phyloP scores from a whole-genome alignment of 768 basidiomycete species.

The Leccinum subgranulosum region DNA sequence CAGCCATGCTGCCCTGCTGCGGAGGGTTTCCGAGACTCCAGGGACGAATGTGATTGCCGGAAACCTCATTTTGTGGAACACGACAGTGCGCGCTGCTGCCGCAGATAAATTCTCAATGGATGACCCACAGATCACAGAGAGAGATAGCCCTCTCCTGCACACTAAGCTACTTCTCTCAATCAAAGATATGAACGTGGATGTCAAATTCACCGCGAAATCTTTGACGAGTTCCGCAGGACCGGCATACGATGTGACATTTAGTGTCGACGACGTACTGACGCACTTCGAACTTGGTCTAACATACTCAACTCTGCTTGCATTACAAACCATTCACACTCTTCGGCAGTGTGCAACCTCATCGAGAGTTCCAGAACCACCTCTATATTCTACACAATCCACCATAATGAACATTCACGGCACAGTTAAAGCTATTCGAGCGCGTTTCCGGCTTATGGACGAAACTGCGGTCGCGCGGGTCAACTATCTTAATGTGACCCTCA shows the following conservation, averaged over 20 bases:
- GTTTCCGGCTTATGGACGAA: constrained; percentile 47
- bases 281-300: constrained; percentile 62
- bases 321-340: constrained; percentile 48
- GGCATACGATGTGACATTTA: constrained; percentile 42
- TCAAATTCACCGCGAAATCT: constrained; percentile 17
- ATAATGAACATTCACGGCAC: constrained; percentile 29
- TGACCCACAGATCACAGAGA: constrained; percentile 56
- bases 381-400: constrained; percentile 13
- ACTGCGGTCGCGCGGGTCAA: constrained; percentile 39
- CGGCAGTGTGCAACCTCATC: constrained; percentile 18
- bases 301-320: constrained; percentile 66
- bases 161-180: constrained; percentile 44
- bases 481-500: constrained; percentile 19
- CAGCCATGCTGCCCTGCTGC: constrained; percentile 42
- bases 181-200: constrained; percentile 30
- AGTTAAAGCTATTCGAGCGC: constrained; percentile 47
- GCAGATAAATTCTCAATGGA: constrained; percentile 68
- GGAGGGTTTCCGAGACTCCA: constrained; percentile 33
- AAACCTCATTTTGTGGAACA: constrained; percentile 43
- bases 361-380: constrained; percentile 14
- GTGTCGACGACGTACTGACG: constrained; percentile 51
- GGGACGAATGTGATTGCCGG: constrained; percentile 42
- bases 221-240: constrained; percentile 8
- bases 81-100: constrained; percentile 57
- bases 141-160: constrained; percentile 44